phyloP scores from a whole-genome alignment of 1,139 yeast genomes.

The Yamadazyma aaseri region DNA sequence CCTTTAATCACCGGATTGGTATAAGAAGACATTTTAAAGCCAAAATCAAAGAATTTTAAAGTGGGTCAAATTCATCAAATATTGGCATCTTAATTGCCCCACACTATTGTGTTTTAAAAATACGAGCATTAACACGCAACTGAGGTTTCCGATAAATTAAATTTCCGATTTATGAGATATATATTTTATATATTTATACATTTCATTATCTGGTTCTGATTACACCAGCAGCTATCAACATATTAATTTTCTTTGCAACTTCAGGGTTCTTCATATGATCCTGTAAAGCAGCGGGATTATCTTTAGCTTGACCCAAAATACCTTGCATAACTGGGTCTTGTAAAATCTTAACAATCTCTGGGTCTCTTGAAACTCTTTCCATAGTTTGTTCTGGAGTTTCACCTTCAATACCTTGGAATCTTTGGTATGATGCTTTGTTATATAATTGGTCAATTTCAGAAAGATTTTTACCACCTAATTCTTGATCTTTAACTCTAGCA shows the following conservation, averaged over 20 bases:
- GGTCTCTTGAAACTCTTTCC: slow-evolving; percentile 89
- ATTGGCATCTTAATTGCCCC: no score
- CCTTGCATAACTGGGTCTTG: slow-evolving; percentile 98
- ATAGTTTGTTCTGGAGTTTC: slow-evolving; percentile 95
- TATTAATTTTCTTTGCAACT: slow-evolving; percentile 82
- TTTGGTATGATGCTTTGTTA: slow-evolving; percentile 71
- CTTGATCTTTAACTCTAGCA: slow-evolving; percentile 75
- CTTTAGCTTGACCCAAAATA: slow-evolving; percentile 90
- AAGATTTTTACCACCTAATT: slow-evolving; percentile 57
- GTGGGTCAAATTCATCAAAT: no score
- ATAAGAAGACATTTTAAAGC: slow-evolving; percentile 6
- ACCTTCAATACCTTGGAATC: slow-evolving; percentile 80
- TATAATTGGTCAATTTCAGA: slow-evolving; percentile 82
- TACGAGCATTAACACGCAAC: no score
- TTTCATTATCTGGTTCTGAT: slow-evolving; percentile 75
- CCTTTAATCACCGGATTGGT: slow-evolving; percentile 10
- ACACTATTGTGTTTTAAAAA: no score
- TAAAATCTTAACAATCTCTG: slow-evolving; percentile 85
- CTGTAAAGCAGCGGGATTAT: slow-evolving; percentile 93
- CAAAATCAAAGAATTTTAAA: no score
- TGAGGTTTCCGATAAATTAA: no score
- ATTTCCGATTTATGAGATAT: no score
- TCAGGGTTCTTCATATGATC: slow-evolving; percentile 98
- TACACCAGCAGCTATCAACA: slow-evolving; percentile 94
- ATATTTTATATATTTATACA: not conserved